These are phyloP conservation scores for Inga laurina DNA, from an alignment of 306 rosid genomes.

Conservation along the genomic window DNA sequence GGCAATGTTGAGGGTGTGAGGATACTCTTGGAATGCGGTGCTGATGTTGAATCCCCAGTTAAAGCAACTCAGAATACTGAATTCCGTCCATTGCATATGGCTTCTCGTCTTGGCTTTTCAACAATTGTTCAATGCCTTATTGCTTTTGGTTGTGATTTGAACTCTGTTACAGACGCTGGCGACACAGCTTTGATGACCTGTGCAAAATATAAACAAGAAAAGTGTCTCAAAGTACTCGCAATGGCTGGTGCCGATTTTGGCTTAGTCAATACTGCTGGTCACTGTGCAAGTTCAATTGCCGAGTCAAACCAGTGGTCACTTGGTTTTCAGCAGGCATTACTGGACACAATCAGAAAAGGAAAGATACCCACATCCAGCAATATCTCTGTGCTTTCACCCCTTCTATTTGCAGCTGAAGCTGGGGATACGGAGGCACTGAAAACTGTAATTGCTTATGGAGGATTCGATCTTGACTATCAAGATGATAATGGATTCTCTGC, in stretches of 20 bases:
- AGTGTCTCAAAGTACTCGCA: conserved; percentile 65
- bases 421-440: conserved; percentile 79
- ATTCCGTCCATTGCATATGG: conserved; percentile 83
- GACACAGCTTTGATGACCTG: conserved; percentile 83
- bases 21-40: conserved; percentile 62
- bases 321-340: conserved; percentile 63
- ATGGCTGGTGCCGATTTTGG: conserved; percentile 86
- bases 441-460: conserved; percentile 58
- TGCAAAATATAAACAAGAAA: conserved; percentile 66
- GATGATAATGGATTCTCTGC: conserved; percentile 78
- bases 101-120: conserved; percentile 72
- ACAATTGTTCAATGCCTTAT: conserved; percentile 61
- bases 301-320: conserved; percentile 64
- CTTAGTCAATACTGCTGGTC: conserved; percentile 61
- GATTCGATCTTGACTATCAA: conserved; percentile 66
- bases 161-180: conserved; percentile 66
- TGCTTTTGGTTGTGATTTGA: conserved; percentile 71
- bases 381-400: conserved; percentile 56
- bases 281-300: conserved; percentile 68
- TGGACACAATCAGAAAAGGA: conserved; percentile 51
- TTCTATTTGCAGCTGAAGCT: conserved; percentile 61
- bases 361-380: conserved; percentile 66
- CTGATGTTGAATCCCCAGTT: conserved; percentile 59
- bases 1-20: conserved; percentile 68
- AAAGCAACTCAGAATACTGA: conserved; percentile 56